Evolutionary conservation across 2,329 filamentous ascomycete genomes (phyloP).

Genomic region (Bipolaris bicolor): DNA sequence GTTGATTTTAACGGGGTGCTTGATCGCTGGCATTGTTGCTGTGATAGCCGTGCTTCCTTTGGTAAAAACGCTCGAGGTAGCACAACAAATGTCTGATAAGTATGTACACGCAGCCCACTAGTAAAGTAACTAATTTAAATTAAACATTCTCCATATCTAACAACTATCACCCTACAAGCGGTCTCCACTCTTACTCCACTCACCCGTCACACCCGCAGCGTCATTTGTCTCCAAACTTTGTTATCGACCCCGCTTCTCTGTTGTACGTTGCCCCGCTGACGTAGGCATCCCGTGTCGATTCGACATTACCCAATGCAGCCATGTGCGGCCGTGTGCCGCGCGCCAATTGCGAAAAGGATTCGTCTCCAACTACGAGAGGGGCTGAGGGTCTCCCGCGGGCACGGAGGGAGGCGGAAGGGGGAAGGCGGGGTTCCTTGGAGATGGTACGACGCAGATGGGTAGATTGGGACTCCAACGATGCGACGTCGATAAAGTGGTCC

Average conservation of each 20-base stretch:
- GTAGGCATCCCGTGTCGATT: conserved; percentile 6
- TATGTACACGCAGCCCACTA: too few species aligned
- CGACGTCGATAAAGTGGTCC: too few species aligned
- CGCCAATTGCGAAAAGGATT: conserved; percentile 12
- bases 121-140: too few species aligned
- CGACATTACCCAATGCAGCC: too few species aligned
- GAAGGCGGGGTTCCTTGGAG: conserved; percentile 13
- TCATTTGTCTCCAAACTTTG: conserved; percentile 17
- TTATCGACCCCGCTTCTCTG: conserved; percentile 20
- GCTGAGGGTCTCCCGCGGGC: conserved; percentile 1
- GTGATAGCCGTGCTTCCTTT: too few species aligned
- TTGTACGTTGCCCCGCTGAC: conserved; percentile 18
- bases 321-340: not conserved
- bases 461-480: not conserved
- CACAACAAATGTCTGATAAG: too few species aligned
- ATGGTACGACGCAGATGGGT: not conserved
- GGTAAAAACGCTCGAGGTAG: too few species aligned
- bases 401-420: conserved; percentile 6
- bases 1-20: conserved; percentile 61
- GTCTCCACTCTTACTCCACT: conserved; percentile 4
- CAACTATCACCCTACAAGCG: too few species aligned
- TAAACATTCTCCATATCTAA: too few species aligned
- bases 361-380: conserved; percentile 9
- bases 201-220: conserved; percentile 12
- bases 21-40: conserved; percentile 55